Base-by-base conservation (phyloP, 345 rosid species). In the Zanthoxylum bungeanum region DNA sequence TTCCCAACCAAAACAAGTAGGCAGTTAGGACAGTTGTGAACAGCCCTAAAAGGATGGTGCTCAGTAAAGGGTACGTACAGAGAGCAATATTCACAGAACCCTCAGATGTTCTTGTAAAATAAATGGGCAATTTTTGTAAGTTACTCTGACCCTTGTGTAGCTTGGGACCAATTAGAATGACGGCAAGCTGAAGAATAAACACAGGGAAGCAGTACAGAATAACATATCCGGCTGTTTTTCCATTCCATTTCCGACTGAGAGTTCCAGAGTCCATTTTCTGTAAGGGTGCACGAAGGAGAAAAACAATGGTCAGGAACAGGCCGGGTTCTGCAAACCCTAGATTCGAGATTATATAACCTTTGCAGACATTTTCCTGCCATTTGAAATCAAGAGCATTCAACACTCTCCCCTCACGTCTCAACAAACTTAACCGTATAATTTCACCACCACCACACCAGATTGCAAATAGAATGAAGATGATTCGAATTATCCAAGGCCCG, bases 321-420 rank as follows among this genome's bases (percentile, higher is more conserved):
- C 99, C 93, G 71, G 99, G 99, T 76, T 95, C 99, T 60, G 98
- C 92, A 84, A 95, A 95, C 33, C 99, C 99, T 66, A 95, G 81
- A 81, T 86, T 95, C 19, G 96, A 95, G 66, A 91, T 81, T 36
- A 95, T 86, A 81, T 95, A 95, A 69, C 89, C 79, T 78, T 95
- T 89, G 99, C 98, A 95, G 49, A 91, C 73, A 70, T 77, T 80
- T 66, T 89, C 96, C 76, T 92, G 98, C 99, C 98, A 95, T 91
- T 79, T 78, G 64, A 73, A 44, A 81, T 82, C 82, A 68, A 91
- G 79, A 17, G 85, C 81, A 77, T 83, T 78, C 79, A 95, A 76
- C 19, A 76, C 67, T 37, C 81, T 88, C 66, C 87, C 88, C 25
- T 85, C 70, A 12, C 77, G 85, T 74, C 94, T 89, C 71, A 95